phyloP scores from a whole-genome alignment of 768 basidiomycete species.

The Suillus lakei region DNA sequence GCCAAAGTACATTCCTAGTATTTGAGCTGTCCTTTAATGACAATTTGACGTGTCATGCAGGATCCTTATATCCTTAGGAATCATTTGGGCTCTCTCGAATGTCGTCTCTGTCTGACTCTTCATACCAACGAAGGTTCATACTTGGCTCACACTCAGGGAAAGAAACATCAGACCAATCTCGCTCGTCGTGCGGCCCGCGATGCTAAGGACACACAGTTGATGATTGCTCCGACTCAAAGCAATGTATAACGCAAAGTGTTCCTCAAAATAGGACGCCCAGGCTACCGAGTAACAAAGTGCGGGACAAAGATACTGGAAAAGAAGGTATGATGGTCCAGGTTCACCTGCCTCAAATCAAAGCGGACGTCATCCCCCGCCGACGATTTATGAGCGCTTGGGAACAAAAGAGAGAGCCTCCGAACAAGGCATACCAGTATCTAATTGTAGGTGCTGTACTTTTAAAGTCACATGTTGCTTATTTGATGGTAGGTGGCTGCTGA shows the following conservation, averaged over 20 bases:
- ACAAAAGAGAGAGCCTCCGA: conserved; percentile 92
- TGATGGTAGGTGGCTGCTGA: conserved; percentile 90
- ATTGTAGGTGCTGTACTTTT: conserved; percentile 64
- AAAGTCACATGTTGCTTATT: conserved; percentile 33
- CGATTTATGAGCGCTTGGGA: conserved; percentile 99
- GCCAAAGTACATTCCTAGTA: conserved; percentile 70
- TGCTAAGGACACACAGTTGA: conserved; percentile 90
- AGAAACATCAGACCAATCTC: conserved; percentile 98
- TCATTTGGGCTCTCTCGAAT: conserved; percentile 97
- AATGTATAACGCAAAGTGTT: conserved; percentile 91
- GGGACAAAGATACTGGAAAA: conserved; percentile 87
- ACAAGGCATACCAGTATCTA: conserved; percentile 96
- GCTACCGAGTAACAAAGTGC: conserved; percentile 94
- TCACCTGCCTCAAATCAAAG: conserved; percentile 92
- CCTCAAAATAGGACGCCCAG: conserved; percentile 95
- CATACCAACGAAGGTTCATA: conserved; percentile 99
- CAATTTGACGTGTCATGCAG: conserved; percentile 41
- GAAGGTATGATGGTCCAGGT: conserved; percentile 99
- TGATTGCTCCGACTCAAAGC: conserved; percentile 83
- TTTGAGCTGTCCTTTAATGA: not conserved
- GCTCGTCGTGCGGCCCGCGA: conserved; percentile 97
- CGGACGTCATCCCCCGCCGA: conserved; percentile 80
- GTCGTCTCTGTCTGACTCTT: conserved; percentile 93
- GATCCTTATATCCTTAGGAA: conserved; percentile 99
- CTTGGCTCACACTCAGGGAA: conserved; percentile 98